These are phyloP conservation scores for Dichomitus squalens DNA, from an alignment of 1,284 basidiomycete species.

Conservation along the genomic window DNA sequence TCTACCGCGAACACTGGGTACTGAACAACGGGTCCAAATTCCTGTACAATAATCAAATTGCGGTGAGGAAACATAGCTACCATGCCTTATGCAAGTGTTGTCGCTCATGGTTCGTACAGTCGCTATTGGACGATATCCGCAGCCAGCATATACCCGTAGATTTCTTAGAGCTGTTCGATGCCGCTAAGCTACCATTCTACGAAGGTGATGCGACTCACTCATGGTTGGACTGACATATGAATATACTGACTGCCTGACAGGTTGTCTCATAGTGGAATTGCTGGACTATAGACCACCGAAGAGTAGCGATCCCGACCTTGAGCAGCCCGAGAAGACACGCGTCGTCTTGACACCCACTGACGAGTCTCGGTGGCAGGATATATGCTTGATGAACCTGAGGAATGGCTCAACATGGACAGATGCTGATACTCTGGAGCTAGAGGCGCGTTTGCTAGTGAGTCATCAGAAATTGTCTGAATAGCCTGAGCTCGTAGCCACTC, in stretches of 20 bases:
- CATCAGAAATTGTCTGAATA: not conserved
- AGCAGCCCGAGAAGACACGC: constrained; percentile 62
- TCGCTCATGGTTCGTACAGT: constrained; percentile 42
- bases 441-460: constrained; percentile 70
- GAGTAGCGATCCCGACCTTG: constrained; percentile 52
- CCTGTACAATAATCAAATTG: constrained; percentile 74
- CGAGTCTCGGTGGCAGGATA: constrained; percentile 76
- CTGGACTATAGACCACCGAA: constrained; percentile 68
- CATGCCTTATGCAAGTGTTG: too few relatives aligned
- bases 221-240: not conserved
- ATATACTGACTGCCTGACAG: constrained; percentile 37
- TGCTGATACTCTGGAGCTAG: constrained; percentile 66
- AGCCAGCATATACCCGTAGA: constrained; percentile 80
- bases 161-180: constrained; percentile 76
- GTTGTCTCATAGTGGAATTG: constrained; percentile 80
- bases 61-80: constrained; percentile 44
- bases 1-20: constrained; percentile 77
- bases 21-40: constrained; percentile 78
- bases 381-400: constrained; percentile 67
- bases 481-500: not conserved
- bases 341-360: constrained; percentile 73
- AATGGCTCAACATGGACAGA: constrained; percentile 64
- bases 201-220: constrained; percentile 52
- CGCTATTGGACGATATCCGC: constrained; percentile 76
- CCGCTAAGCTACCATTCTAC: constrained; percentile 71